Base-by-base conservation (phyloP, 192 early-diverging fungal genomes). In the Dimargaris cristalligena region DNA sequence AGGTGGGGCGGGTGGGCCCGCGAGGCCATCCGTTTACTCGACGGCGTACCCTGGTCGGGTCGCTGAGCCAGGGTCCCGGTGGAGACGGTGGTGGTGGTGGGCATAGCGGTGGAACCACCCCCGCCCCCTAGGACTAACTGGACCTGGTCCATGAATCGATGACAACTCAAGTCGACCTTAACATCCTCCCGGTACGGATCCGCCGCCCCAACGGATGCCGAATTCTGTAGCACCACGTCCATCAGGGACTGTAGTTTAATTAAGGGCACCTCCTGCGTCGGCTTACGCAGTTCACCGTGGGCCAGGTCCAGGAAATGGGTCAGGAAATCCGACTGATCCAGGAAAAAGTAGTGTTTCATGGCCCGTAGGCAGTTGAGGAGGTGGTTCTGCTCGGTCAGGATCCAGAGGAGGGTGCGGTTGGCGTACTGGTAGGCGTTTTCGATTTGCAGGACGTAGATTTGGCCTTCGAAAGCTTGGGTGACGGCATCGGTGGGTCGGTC, bases 241-340 rank as follows among this genome's bases (percentile, higher is more conserved):
- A 97, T 69, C 9, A 94, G 75, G 3, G 88, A 86, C 63, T 85
- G 84, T 13, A 99, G 68, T 28, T 84, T 80, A 1, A 78, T 82
- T 4, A 87, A 38, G 2, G 81, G 72, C 6, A 94, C 82, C 8
- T 86, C 75, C 25, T 67, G 66, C 29, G 78, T 72, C 11, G 90
- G 86, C 47, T 66, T 63, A 8, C 44, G 14, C n/a, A 94, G 64
- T 61, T 94, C 87, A 16, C 65, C 70, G 22, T 74, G 73, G 16
- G 90, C 90, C 32, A 96, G 71, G 65, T 99, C 96, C 45, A 99
- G 63, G 65, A 99, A 99, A 44, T 92, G 92, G 1, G 82, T 88
- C 46, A 99, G 67, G 63, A 86, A 99, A 64, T 99, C 96, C 0
- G 88, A 88, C 64, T 89, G 88, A 64, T 94, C 89, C 60, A 97